Conservation (phyloP, 768 basidiomycete genomes). For the Auricularia heimuer region DNA sequence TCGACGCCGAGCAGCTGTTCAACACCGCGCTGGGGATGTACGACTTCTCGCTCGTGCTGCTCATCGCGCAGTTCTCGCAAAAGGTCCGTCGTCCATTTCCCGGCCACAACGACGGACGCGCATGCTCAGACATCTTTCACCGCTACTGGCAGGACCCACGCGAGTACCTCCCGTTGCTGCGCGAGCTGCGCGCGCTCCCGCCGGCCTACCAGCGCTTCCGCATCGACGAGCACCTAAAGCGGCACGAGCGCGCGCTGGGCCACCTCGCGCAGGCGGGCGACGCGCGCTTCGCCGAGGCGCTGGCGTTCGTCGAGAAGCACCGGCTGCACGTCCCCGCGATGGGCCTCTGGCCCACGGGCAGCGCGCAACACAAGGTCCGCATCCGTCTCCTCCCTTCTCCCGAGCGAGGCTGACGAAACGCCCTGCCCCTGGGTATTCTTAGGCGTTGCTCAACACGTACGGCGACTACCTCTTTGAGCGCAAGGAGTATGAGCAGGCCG, state of each 20-base stretch:
- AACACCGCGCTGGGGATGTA: constrained; percentile 98
- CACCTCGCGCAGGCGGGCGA: constrained; percentile 66
- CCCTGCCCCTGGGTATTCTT: constrained; percentile 6
- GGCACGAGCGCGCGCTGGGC: constrained; percentile 60
- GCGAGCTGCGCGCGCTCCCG: constrained; percentile 74
- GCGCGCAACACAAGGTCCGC: constrained; percentile 50
- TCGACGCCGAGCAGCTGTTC: constrained; percentile 84
- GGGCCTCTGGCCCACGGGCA: constrained; percentile 54
- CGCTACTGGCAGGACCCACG: constrained; percentile 78
- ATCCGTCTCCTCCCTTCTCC: background rate
- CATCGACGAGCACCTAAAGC: constrained; percentile 87
- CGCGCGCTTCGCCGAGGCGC: constrained; percentile 67
- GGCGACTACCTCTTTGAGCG: constrained; percentile 83
- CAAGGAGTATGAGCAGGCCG: constrained; percentile 76
- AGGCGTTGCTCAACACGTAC: constrained; percentile 66
- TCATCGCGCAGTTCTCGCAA: constrained; percentile 95
- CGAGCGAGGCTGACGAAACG: background rate
- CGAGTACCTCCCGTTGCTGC: constrained; percentile 94
- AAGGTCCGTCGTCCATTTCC: constrained; percentile 44
- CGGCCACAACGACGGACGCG: background rate
- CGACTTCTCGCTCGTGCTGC: constrained; percentile 88
- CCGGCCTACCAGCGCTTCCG: constrained; percentile 76
- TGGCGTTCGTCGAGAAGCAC: constrained; percentile 70
- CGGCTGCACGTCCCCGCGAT: constrained; percentile 67
- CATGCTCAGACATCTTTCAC: background rate